Evolutionary conservation across 169 alveolate genomes (phyloP).

Genomic region (Theileria sp.): DNA sequence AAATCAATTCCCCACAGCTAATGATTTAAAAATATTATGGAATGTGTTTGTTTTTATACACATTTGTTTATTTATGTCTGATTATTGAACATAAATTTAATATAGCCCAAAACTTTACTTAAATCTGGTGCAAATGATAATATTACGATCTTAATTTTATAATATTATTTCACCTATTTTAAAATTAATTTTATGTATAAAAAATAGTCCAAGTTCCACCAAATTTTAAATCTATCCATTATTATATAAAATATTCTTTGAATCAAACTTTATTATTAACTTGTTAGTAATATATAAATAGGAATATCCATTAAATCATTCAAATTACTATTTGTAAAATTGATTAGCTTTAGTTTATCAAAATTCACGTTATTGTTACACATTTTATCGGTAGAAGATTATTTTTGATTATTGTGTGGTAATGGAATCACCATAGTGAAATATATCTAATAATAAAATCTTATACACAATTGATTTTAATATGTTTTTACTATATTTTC

Average conservation of each 20-base stretch:
- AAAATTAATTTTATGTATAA: neutral
- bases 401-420: neutral
- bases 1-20: conserved; percentile 11
- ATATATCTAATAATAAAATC: neutral
- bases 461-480: neutral
- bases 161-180: neutral
- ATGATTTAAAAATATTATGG: neutral
- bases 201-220: neutral
- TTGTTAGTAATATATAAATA: neutral
- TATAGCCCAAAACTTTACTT: neutral
- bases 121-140: neutral
- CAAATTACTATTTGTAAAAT: neutral
- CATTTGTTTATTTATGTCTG: neutral
- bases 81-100: too few relatives aligned
- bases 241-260: too few relatives aligned
- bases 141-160: neutral
- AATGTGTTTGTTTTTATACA: neutral
- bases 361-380: neutral
- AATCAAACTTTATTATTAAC: neutral
- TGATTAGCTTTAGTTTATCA: neutral
- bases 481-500: neutral
- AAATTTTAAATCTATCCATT: too few relatives aligned
- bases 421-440: conserved; percentile 17
- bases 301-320: neutral
- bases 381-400: neutral